Percentiles rank a stretch among this genome's conserved stretches.
phyloP scores from a whole-genome alignment of 257 asterid species.

The Nicotiana tomentosiformis region DNA sequence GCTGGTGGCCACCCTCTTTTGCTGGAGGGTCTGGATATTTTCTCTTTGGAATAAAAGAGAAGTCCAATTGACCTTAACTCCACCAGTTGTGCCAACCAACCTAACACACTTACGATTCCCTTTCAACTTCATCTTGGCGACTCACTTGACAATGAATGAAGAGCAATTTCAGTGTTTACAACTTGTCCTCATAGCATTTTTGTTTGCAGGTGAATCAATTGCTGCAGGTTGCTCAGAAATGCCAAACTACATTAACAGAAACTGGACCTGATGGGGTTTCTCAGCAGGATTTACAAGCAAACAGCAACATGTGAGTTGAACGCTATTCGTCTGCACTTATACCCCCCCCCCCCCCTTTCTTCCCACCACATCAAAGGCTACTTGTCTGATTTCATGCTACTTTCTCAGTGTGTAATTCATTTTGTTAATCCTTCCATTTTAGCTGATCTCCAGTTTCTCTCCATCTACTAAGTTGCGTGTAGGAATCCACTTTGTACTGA shows the following conservation, averaged over 20 bases:
- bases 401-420: not conserved
- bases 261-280: slow-evolving; percentile 83
- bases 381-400: not conserved
- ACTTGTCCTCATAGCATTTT: not conserved
- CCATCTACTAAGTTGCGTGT: not conserved
- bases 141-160: not conserved
- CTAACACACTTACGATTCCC: not conserved
- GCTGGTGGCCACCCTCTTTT: not conserved
- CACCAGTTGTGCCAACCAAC: not conserved
- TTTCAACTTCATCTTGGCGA: not conserved
- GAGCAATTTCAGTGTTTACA: not conserved
- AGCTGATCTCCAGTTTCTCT: not conserved
- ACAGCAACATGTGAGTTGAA: slow-evolving; percentile 73
- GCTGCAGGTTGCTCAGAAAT: slow-evolving; percentile 93
- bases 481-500: not conserved
- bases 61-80: not conserved
- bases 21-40: not conserved
- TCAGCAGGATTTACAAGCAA: slow-evolving; percentile 82
- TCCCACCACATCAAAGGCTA: not conserved
- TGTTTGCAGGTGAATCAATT: slow-evolving; percentile 78
- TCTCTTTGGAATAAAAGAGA: not conserved
- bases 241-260: slow-evolving; percentile 85
- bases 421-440: not conserved
- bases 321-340: not conserved
- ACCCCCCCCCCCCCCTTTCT: not conserved